Evolutionary conservation across 1,284 basidiomycete genomes (phyloP).

Genomic region (Cutaneotrichosporon spelunceum): DNA sequence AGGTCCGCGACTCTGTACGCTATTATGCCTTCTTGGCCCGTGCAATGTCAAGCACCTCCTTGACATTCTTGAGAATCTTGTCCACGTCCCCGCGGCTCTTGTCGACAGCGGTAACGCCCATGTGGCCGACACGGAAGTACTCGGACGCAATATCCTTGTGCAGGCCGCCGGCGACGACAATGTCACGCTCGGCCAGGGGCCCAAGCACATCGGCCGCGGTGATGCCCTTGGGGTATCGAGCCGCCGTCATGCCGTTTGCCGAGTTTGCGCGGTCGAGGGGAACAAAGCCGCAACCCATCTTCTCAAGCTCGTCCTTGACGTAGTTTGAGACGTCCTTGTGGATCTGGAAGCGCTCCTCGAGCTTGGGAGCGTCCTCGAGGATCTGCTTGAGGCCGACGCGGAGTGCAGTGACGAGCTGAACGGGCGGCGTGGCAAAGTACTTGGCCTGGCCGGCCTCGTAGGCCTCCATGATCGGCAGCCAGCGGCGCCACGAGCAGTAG

Average conservation of each 20-base stretch:
- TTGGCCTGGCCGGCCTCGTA: conserved; percentile 60
- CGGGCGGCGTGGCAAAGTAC: conserved; percentile 92
- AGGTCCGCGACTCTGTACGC: no score
- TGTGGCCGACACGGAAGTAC: conserved; percentile 62
- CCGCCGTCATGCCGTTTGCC: conserved; percentile 91
- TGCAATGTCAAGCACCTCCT: conserved; percentile 9
- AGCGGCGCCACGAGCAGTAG: conserved; percentile 90
- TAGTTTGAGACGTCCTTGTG: conserved; percentile 72
- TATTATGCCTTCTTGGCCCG: conserved; percentile 14
- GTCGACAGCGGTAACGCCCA: conserved; percentile 81
- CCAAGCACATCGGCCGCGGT: conserved; percentile 70
- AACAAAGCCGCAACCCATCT: conserved; percentile 70
- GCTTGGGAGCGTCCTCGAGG: conserved; percentile 59
- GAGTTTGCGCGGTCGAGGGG: conserved; percentile 62
- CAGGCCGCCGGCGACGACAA: conserved; percentile 86
- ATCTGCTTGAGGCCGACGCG: conserved; percentile 75
- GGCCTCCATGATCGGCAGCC: conserved; percentile 89
- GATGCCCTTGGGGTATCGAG: conserved; percentile 73
- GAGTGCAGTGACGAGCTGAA: conserved; percentile 91
- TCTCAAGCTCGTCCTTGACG: conserved; percentile 67
- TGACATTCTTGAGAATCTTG: conserved; percentile 32
- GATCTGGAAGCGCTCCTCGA: conserved; percentile 74
- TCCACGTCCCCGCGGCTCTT: conserved; percentile 69
- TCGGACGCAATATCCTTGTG: conserved; percentile 81
- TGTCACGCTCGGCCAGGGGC: conserved; percentile 57